Base-by-base conservation (phyloP, 306 rosid species). In the Benincasa hispida region DNA sequence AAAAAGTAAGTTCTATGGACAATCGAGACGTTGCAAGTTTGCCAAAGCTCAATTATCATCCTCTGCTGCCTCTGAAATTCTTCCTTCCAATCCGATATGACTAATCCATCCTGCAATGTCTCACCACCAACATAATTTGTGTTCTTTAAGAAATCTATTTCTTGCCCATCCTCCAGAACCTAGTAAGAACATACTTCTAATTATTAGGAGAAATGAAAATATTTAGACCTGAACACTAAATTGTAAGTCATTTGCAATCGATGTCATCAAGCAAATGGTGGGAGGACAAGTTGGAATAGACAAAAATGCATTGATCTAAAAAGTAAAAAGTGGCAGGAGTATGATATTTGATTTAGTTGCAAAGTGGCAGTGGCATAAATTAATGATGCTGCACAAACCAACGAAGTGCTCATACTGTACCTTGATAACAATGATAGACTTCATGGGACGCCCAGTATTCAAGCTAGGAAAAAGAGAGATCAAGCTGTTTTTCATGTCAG, bases 1-100 rank as follows among this genome's bases (percentile, higher is more conserved):
- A 89, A 89, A 87, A 95, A 95, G 87, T 95, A 95, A 78, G 99
- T 92, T 87, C 99, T 80, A 86, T 95, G 99, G 81, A 92, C 91
- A 77, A 95, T 78, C 21, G 99, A 93, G 13, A 92, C 94, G 37
- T 63, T 77, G 90, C 99, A 95, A 75, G 96, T 79, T 72, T 92
- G 85, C 99, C 99, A 95, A 80, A 95, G 88, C 77, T 89, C 98
- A 75, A 92, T 32, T 80, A 95, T 92, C 79, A 77, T 88, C 70
- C 81, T 84, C 79, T 87, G 98, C 83, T 81, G 96, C 78, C 83
- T 92, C 82, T 80, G 88, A 82, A 95, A 95, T 75, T 90, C 91
- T 76, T 89, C 79, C 75, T 93, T 89, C 99, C 99, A 95, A 78
- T 90, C 85, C 42, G 77, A 39, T 76, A 88, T 74, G 81, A 82